These are phyloP conservation scores for Magnolia officinalis DNA, from an alignment of 164 flowering plant genomes.

Conservation along the genomic window DNA sequence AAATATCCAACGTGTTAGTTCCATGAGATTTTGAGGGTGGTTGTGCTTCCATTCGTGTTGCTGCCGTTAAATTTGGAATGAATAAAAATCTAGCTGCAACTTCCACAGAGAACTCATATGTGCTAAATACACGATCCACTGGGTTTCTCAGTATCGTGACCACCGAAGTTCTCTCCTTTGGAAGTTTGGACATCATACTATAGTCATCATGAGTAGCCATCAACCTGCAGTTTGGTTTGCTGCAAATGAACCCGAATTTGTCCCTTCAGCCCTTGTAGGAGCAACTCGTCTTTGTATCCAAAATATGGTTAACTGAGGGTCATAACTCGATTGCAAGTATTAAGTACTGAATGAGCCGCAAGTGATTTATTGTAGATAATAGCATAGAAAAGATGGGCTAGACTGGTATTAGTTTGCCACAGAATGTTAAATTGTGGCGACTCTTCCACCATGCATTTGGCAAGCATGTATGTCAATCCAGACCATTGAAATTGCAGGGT, in stretches of 20 bases:
- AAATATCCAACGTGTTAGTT: slow-evolving; percentile 88
- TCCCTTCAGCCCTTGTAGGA: slow-evolving; percentile 8
- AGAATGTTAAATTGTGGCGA: too few relatives aligned
- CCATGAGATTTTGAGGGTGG: slow-evolving; percentile 42
- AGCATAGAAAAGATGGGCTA: too few relatives aligned
- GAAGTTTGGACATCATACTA: slow-evolving; percentile 82
- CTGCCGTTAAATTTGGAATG: slow-evolving; percentile 83
- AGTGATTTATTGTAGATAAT: too few relatives aligned
- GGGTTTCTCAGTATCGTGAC: slow-evolving; percentile 90
- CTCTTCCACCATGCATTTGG: too few relatives aligned
- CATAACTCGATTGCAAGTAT: background rate
- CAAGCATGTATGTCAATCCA: too few relatives aligned
- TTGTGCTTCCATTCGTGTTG: slow-evolving; percentile 47
- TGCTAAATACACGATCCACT: slow-evolving; percentile 88
- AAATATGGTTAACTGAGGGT: background rate
- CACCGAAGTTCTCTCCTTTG: slow-evolving; percentile 77
- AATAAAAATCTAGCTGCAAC: slow-evolving; percentile 93
- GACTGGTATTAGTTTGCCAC: too few relatives aligned
- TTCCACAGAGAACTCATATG: slow-evolving; percentile 92
- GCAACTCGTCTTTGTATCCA: background rate
- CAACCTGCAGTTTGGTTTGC: slow-evolving; percentile 74
- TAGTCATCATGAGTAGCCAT: slow-evolving; percentile 95
- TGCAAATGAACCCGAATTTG: slow-evolving; percentile 31
- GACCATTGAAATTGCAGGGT: too few relatives aligned
- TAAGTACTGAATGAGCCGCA: background rate